Evolutionary conservation across 257 asterid species (phyloP).

Genomic region (Salvia rosmarinus): DNA sequence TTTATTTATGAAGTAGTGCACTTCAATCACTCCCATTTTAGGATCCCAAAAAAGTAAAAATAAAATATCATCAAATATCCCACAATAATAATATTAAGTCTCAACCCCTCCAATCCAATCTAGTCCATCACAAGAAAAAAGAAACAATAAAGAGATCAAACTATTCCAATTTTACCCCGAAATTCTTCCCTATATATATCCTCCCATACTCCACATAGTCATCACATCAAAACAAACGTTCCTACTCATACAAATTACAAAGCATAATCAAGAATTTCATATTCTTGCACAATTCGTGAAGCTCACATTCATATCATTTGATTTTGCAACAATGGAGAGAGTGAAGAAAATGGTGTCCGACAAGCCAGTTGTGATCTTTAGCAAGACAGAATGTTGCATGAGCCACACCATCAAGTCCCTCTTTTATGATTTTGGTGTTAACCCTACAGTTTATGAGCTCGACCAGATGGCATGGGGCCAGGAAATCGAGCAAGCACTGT

Average conservation of each 20-base stretch:
- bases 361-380: constrained; percentile 76
- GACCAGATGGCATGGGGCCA: constrained; percentile 62
- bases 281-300: not conserved
- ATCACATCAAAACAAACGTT: constrained; percentile 45
- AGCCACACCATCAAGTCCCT: constrained; percentile 70
- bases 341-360: constrained; percentile 66
- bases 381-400: constrained; percentile 72
- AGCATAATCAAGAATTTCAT: constrained; percentile 1
- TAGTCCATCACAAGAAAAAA: not conserved
- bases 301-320: not conserved
- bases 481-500: constrained; percentile 73
- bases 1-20: constrained; percentile 5
- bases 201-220: constrained; percentile 39
- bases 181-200: constrained; percentile 46
- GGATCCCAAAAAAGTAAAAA: not conserved
- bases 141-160: too few relatives aligned
- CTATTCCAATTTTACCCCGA: constrained; percentile 32
- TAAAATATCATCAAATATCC: not conserved
- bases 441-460: constrained; percentile 66
- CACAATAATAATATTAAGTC: not conserved
- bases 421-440: constrained; percentile 65
- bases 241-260: constrained; percentile 26
- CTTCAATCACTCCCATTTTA: constrained; percentile 45
- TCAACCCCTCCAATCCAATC: constrained; percentile 12
- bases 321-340: constrained; percentile 63